These are phyloP conservation scores for Aspergillus panamensis DNA, from an alignment of 495 filamentous ascomycete species.

Conservation along the genomic window DNA sequence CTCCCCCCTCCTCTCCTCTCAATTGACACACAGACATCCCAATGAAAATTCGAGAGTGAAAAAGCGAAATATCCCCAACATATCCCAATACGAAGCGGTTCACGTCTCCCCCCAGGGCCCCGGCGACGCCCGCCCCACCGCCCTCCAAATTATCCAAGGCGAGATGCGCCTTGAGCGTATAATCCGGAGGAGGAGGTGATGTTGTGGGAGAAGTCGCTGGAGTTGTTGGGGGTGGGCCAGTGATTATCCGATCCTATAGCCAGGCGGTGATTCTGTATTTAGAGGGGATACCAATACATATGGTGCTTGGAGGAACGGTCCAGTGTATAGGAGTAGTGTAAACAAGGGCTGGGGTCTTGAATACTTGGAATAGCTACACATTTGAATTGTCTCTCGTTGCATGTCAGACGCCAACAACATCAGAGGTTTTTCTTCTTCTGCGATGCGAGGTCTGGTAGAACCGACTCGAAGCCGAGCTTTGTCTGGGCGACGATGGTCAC, in stretches of 20 bases:
- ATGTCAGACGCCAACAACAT: background rate
- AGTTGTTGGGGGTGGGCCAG: background rate
- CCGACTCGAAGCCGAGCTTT: background rate
- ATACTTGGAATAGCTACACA: too few relatives aligned
- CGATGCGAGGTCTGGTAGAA: background rate
- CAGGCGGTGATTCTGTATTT: too few relatives aligned
- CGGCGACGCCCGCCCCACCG: conserved; percentile 54
- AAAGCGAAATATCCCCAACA: background rate
- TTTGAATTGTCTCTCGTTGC: too few relatives aligned
- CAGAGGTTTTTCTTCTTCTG: background rate
- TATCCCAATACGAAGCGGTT: conserved; percentile 4
- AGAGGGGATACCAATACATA: too few relatives aligned
- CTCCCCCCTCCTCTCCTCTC: too few relatives aligned
- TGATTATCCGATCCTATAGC: background rate
- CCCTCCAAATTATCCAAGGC: conserved; percentile 49
- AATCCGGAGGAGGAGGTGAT: background rate
- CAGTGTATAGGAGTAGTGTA: too few relatives aligned
- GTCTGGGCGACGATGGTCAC: background rate
- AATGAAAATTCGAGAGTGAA: background rate
- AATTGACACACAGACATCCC: background rate
- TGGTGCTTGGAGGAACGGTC: too few relatives aligned
- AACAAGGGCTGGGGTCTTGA: too few relatives aligned
- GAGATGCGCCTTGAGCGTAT: conserved; percentile 26
- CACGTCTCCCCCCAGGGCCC: conserved; percentile 39
- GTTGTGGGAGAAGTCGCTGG: conserved; percentile 4